phyloP scores from a whole-genome alignment of 2,329 filamentous ascomycete species.

The Ilyonectria destructans region DNA sequence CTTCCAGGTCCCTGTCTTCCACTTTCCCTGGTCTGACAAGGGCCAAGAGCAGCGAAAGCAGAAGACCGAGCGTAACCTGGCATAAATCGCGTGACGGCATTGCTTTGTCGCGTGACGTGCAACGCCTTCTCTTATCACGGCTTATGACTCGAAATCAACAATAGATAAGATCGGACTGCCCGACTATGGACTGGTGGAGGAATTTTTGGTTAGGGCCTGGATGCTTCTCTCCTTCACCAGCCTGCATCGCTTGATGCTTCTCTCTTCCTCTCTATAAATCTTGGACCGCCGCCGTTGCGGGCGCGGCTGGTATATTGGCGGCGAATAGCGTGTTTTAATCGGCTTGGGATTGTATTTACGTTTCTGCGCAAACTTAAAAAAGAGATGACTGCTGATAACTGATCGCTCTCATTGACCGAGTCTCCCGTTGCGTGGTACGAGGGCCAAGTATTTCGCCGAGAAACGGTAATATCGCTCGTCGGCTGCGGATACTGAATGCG shows the following conservation, averaged over 20 bases:
- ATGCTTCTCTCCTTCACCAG: constrained; percentile 2
- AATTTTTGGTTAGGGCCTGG: constrained; percentile 3
- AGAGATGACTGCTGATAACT: constrained; percentile 12
- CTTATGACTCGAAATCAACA: constrained; percentile 22
- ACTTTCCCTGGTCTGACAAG: constrained; percentile 95
- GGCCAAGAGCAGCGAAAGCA: constrained; percentile 71
- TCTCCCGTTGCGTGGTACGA: constrained; percentile 21
- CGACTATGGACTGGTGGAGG: constrained; percentile 17
- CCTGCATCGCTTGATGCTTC: constrained; percentile 3
- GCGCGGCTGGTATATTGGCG: constrained; percentile 29
- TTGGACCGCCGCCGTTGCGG: constrained; percentile 15
- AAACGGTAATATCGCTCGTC: constrained; percentile 1
- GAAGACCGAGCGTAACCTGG: constrained; percentile 57
- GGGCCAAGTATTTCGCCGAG: constrained; percentile 18
- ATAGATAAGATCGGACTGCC: constrained; percentile 23
- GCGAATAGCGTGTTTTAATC: constrained; percentile 37
- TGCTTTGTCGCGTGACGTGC: constrained; percentile 37
- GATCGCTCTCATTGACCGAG: constrained; percentile 16
- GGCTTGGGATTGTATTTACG: constrained; percentile 36
- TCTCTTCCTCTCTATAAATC: constrained; percentile 15
- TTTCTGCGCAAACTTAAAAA: constrained; percentile 29
- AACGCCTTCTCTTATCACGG: constrained; percentile 36
- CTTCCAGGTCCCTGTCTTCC: constrained; percentile 92
- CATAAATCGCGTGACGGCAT: constrained; percentile 35
- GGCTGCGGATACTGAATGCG: constrained; percentile 11